These are phyloP conservation scores for Naganishia vaughanmartiniae DNA, from an alignment of 768 basidiomycete species.

Conservation along the genomic window DNA sequence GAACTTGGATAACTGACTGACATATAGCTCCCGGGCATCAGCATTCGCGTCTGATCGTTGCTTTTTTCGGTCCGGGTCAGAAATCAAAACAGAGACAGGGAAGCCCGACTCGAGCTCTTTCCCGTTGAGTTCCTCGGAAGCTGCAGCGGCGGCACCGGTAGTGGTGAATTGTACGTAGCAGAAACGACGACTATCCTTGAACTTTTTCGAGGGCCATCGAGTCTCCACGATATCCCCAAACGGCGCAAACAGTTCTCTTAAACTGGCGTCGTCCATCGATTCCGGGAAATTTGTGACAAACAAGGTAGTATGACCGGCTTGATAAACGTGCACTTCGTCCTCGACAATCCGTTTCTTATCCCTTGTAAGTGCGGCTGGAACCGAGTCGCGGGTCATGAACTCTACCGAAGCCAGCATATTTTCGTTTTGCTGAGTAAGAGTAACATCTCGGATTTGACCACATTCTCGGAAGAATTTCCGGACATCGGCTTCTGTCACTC, in stretches of 20 bases:
- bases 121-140: constrained; percentile 75
- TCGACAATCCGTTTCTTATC: constrained; percentile 84
- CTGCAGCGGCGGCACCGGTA: constrained; percentile 69
- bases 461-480: constrained; percentile 61
- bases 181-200: constrained; percentile 84
- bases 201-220: constrained; percentile 97
- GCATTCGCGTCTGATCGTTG: constrained; percentile 84
- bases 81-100: constrained; percentile 73
- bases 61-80: constrained; percentile 84
- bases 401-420: constrained; percentile 80
- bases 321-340: constrained; percentile 75
- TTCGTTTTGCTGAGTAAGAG: constrained; percentile 64
- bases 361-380: constrained; percentile 84
- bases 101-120: constrained; percentile 69
- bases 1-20: constrained; percentile 78
- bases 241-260: constrained; percentile 77
- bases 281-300: constrained; percentile 97
- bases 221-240: constrained; percentile 89
- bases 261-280: constrained; percentile 68
- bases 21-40: constrained; percentile 78
- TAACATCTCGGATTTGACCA: constrained; percentile 79
- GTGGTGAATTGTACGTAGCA: constrained; percentile 89
- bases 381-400: constrained; percentile 70
- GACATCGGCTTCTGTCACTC: constrained; percentile 57
- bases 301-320: constrained; percentile 89